Base-by-base conservation (phyloP, 257 asterid species). In the Fraxinus pennsylvanica region DNA sequence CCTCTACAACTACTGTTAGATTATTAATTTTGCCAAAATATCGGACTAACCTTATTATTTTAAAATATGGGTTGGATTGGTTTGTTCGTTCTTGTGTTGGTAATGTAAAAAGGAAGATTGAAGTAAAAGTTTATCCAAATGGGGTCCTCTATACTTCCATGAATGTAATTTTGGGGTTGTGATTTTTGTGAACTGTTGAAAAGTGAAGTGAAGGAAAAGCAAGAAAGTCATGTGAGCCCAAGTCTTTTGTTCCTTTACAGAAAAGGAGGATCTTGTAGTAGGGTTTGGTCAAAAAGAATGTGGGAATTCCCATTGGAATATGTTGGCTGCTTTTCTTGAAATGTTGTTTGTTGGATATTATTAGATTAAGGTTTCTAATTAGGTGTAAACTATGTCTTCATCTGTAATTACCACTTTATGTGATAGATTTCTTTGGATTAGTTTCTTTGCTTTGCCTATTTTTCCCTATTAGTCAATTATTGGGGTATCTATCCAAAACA, bases 141-240 rank as follows among this genome's bases (percentile, higher is more conserved):
- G 92, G 88, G 82, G 83, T 76, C 72, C 75, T 83, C 73, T 69
- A 72, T 67, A 10, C 72, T 71, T 80, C 68, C 76, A 81, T 67
- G 88, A 82, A 79, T 85, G 81, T 83, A 50, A 73, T 79, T 79
- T 85, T 81, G 80, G 84, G 86, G 43, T 76, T 81, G 78, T 83
- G 72, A 61, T 85, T 65, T 38, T 72, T 29, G 80, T 83, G 83
- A 79, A 79, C 78, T 82, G 75, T 83, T 81, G 9, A 30, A 80
- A 82, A 57, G 87, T 86, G 77, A 78, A 84, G 89, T 88, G 41
- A 71, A 84, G 82, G 67, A 75, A 83, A 90, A 84, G 90, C 72
- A 79, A 32, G 77, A 77, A 78, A 87, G 71, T 85, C 96, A 91
- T 88, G 91, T 88, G 94, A 84, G 80, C 69, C 65, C 67, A 82